Evolutionary conservation across 345 rosid species (phyloP), one percentile per base, ranked within the genome.

Genomic region (Salix caprea): DNA sequence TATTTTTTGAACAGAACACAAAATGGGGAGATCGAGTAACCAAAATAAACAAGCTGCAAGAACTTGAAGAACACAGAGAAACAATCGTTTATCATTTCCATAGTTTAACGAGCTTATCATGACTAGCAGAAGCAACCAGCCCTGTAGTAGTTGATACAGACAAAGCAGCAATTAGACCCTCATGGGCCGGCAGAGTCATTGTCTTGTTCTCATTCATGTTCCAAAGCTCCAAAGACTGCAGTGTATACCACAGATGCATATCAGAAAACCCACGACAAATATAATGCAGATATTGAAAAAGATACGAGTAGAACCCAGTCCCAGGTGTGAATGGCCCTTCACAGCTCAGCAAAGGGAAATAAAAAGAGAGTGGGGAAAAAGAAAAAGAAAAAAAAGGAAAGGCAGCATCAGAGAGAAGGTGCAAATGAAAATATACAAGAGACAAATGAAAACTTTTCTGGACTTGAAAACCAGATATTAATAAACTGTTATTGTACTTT

Each of bases 191-290:
- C 30, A 93, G 80, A 37, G 94, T 83, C 96, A 89, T 86, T 0
- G 89, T 93, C 91, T 91, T 93, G 84, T 90, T 90, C 85, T 96
- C 93, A 5, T 79, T 65, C 91, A 93, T 90, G 83, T 93, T 89
- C 99, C 99, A 96, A 0, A 96, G 91, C 82, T 96, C 99, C 85
- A 96, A 83, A 24, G 97, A 90, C 99, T 96, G 90, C 84, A 83
- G 64, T 1, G 46, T 74, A 40, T 4, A 21, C 56, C 46, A 67
- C 48, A 74, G 7, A 62, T 28, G 74, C 50, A 62, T 16, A 44
- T 81, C 76, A 69, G 83, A 73, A 30, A 67, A 24, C 52, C 7
- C 36, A 23, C 12, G 7, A n/a, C 28, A 58, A 58, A 58, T 23
- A 23, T n/a, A 50, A 24, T 48, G 23, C 4, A 6, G 13, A 16